phyloP scores from a whole-genome alignment of 495 filamentous ascomycete species.

The Penicillium flavigenum region DNA sequence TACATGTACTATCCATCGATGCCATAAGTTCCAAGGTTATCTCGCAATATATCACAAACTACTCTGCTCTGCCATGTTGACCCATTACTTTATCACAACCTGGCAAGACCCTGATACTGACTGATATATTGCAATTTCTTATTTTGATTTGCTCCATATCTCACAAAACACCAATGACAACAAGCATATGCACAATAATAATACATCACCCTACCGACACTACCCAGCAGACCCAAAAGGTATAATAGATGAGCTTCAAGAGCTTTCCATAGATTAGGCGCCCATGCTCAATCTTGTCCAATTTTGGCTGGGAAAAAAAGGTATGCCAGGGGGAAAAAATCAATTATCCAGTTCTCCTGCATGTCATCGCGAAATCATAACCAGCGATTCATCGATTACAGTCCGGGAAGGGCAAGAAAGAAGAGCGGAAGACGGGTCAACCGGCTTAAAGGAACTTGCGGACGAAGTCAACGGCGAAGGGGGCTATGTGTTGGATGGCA shows the following conservation, averaged over 20 bases:
- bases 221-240: conserved; percentile 1
- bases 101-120: not conserved
- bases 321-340: conserved; percentile 3
- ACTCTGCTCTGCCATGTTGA: not conserved
- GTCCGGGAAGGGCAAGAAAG: conserved; percentile 2
- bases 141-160: conserved; percentile 26
- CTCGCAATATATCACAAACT: too few relatives aligned
- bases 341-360: conserved; percentile 3
- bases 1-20: not conserved
- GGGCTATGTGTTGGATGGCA: conserved; percentile 50
- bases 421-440: conserved; percentile 8
- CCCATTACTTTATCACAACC: not conserved
- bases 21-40: too few relatives aligned
- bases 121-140: conserved; percentile 16
- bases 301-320: not conserved
- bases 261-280: not conserved
- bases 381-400: conserved; percentile 11
- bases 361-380: conserved; percentile 11
- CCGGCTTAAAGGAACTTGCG: conserved; percentile 66
- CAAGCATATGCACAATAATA: conserved; percentile 39
- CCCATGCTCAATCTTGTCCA: not conserved
- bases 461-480: conserved; percentile 78
- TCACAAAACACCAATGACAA: conserved; percentile 23
- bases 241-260: conserved; percentile 5
- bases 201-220: conserved; percentile 30